Evolutionary conservation across 306 rosid genomes (phyloP).

Genomic region (Senna tora): DNA sequence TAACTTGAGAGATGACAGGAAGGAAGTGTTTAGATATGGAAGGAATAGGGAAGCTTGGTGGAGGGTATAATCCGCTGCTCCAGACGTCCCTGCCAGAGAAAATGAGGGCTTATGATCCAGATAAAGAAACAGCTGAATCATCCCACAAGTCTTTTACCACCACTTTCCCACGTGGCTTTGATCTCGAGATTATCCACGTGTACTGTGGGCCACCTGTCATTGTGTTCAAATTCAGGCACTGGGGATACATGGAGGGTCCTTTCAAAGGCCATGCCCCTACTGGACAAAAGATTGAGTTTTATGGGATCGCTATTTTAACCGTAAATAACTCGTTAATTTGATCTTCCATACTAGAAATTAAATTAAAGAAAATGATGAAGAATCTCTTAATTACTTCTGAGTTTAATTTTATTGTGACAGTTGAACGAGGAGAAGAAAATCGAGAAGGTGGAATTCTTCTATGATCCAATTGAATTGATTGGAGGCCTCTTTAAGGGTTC

Average conservation of each 20-base stretch:
- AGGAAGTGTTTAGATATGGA: slow-evolving; percentile 44
- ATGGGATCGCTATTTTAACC: slow-evolving; percentile 58
- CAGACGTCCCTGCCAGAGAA: slow-evolving; percentile 61
- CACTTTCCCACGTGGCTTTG: slow-evolving; percentile 72
- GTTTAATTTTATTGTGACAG: slow-evolving; percentile 32
- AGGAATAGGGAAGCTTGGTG: slow-evolving; percentile 58
- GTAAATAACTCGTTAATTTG: slow-evolving; percentile 8
- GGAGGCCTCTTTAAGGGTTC: slow-evolving; percentile 64
- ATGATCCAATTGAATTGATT: slow-evolving; percentile 62
- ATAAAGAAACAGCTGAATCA: slow-evolving; percentile 56
- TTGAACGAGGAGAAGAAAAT: slow-evolving; percentile 55
- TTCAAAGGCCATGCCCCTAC: slow-evolving; percentile 68
- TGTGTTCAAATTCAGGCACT: slow-evolving; percentile 72
- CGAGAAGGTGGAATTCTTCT: slow-evolving; percentile 73
- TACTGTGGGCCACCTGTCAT: slow-evolving; percentile 64
- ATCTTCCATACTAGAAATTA: too few relatives aligned
- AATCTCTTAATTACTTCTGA: too few relatives aligned
- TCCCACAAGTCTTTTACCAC: slow-evolving; percentile 53
- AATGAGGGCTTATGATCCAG: slow-evolving; percentile 53
- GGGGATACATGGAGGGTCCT: slow-evolving; percentile 84
- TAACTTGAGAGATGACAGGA: slow-evolving; percentile 37
- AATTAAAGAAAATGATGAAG: too few relatives aligned
- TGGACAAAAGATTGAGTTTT: slow-evolving; percentile 50
- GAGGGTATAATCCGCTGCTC: slow-evolving; percentile 61
- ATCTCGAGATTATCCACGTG: slow-evolving; percentile 55